These are phyloP conservation scores for Clonostachys byssicola DNA, from an alignment of 2,329 filamentous ascomycete genomes.

Conservation along the genomic window DNA sequence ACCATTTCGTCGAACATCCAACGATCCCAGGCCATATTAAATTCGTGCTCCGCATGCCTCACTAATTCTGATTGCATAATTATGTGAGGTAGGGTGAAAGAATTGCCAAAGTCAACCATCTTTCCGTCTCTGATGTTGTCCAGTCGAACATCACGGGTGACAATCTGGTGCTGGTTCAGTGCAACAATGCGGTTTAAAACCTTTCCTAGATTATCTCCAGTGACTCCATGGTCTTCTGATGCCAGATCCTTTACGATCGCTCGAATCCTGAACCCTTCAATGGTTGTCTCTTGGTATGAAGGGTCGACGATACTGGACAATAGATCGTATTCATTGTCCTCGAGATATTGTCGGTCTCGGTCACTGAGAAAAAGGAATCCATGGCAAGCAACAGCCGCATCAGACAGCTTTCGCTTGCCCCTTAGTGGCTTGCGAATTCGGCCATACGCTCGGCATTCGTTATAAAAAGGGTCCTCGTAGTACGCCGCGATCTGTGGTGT, in stretches of 20 bases:
- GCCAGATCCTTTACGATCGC: background rate
- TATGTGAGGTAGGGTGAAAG: background rate
- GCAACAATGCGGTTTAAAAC: background rate
- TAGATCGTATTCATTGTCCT: background rate
- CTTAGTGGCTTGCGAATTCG: slow-evolving; percentile 3
- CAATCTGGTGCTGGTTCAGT: background rate
- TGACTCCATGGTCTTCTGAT: background rate
- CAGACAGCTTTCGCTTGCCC: background rate
- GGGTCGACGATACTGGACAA: background rate
- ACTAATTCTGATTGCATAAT: background rate
- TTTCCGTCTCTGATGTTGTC: background rate
- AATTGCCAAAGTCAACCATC: background rate
- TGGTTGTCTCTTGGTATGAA: background rate
- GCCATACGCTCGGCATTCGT: slow-evolving; percentile 13
- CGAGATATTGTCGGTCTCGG: background rate
- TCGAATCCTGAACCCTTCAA: background rate
- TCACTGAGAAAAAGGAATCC: background rate
- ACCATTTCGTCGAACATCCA: background rate
- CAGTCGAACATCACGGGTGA: background rate
- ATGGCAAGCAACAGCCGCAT: background rate
- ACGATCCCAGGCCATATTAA: background rate
- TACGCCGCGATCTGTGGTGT: slow-evolving; percentile 6
- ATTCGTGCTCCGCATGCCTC: background rate
- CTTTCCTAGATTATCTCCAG: background rate
- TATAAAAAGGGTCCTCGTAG: slow-evolving; percentile 13